Conservation (phyloP, 2,329 filamentous ascomycete species). For the Talaromyces sp. region DNA sequence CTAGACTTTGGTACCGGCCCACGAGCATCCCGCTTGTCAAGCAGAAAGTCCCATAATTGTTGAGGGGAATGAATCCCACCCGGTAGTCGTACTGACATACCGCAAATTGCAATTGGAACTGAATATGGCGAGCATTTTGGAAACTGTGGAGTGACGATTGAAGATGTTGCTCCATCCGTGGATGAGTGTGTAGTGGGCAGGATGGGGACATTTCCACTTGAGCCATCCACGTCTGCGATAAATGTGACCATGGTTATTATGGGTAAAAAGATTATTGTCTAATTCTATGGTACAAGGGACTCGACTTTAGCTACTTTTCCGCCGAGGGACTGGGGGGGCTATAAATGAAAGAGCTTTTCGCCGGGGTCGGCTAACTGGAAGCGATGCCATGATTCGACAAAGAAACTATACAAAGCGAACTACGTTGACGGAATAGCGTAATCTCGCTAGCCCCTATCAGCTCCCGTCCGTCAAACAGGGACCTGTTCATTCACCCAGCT, state of each 20-base stretch:
- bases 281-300: not conserved
- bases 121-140: not conserved
- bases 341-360: not conserved
- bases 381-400: not conserved
- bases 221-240: not conserved
- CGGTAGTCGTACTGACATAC: conserved; percentile 29
- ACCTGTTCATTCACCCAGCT: not conserved
- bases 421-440: not conserved
- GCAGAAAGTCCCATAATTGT: conserved; percentile 27
- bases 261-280: not conserved
- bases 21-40: conserved; percentile 22
- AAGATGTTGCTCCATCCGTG: not conserved
- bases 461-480: not conserved
- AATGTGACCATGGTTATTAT: not conserved
- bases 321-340: not conserved
- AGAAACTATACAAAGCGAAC: not conserved
- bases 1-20: conserved; percentile 27
- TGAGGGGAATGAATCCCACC: conserved; percentile 17
- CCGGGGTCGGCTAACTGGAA: not conserved
- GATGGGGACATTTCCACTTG: not conserved
- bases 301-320: not conserved
- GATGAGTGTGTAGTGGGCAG: not conserved
- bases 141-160: not conserved
- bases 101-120: conserved; percentile 24
- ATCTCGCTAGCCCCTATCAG: not conserved